A percentile compares a stretch with the other conserved stretches of the same genome.
Conservation (phyloP, 345 rosid genomes). For the Raphanus raphanistrum region DNA sequence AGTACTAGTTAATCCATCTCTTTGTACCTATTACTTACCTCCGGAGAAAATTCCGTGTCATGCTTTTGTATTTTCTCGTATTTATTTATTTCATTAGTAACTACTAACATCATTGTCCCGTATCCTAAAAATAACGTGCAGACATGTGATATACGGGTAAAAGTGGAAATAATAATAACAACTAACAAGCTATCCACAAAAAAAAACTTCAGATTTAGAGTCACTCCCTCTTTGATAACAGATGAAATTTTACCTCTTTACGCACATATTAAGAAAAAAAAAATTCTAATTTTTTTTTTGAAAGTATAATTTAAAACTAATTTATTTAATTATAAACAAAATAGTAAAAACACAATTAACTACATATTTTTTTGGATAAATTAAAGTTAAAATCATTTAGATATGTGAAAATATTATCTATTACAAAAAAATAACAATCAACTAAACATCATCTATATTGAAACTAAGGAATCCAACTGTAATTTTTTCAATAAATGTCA, state of each 20-base stretch:
- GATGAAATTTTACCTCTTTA: no score
- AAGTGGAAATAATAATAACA: neutral
- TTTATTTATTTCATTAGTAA: neutral
- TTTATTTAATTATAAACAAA: no score
- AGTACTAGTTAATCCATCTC: neutral
- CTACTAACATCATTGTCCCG: neutral
- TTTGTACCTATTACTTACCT: neutral
- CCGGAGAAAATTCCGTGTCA: neutral
- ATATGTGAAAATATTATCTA: no score
- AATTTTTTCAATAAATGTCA: neutral
- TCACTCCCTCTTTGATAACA: no score
- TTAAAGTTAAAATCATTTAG: no score
- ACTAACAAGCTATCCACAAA: neutral
- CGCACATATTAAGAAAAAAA: no score
- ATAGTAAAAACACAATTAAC: no score
- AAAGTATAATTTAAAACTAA: no score
- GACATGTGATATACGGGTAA: neutral
- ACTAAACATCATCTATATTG: no score
- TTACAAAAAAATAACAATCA: no score
- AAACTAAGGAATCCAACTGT: neutral
- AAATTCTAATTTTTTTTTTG: no score
- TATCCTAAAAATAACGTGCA: neutral
- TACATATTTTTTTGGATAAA: no score
- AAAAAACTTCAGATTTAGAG: neutral
- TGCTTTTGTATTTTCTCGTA: neutral